Base-by-base conservation (phyloP, 2,329 filamentous ascomycete genomes). In the Aspergillus transmontanensis region DNA sequence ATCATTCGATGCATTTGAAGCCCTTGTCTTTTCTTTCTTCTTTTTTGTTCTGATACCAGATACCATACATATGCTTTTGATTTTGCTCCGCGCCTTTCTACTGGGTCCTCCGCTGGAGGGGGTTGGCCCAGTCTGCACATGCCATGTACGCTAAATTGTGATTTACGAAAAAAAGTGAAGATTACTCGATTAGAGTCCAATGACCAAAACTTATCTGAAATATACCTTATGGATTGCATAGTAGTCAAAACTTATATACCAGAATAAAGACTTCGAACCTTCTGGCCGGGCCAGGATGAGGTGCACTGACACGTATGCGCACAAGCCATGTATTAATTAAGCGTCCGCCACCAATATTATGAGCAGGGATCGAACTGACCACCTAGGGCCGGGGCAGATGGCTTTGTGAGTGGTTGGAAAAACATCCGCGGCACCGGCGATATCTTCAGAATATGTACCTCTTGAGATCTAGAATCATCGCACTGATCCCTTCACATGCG, bases 21-120 rank as follows among this genome's bases (percentile, higher is more conserved):
- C 36, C 36, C 48, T 58, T 28, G 63, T 28, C 58, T 54, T 57
- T 46, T 60, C 39, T 59, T 57, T 60, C 58, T 58, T 60, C 56
- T 58, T 63, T 26, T 62, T 61, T 66, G 51, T 62, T 67, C 67
- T 66, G 69, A 73, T 74, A 73, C 72, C 68, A 72, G 71, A 73
- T 73, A 72, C 72, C 72, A 72, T 66, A 61, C 60, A 60, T 57
- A 57, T 62, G 26, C 36, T 46, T 63, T 67, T 60, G 71, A 66
- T 63, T 55, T 58, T 63, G 41, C 56, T 64, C 54, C 50, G 46
- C 34, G 21, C 26, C 14, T 48, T 48, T 34, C 45, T 46, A 46
- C 34, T 62, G 58, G 54, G 54, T 32, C 28, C 16, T n/a, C 41
- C 19, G 5, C 19, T 39, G 30, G 57, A 34, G 60, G 36, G 60